Conservation (phyloP, 2,329 filamentous ascomycete species). For the Spiromastix sp. region DNA sequence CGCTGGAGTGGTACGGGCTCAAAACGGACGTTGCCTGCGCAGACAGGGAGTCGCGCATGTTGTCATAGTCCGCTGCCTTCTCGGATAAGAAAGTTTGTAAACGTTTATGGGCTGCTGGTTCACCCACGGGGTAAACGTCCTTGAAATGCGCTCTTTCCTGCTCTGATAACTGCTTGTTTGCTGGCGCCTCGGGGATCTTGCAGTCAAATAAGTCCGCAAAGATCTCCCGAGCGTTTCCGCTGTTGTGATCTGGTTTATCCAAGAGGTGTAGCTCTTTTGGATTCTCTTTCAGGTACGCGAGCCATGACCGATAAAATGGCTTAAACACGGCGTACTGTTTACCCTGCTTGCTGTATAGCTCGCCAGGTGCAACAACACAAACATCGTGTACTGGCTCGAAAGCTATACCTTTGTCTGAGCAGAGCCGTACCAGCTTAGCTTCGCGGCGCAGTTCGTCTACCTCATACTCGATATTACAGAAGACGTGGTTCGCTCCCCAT, state of each 20-base stretch:
- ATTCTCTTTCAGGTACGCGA: slow-evolving; percentile 60
- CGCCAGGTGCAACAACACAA: too few relatives aligned
- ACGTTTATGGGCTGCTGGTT: slow-evolving; percentile 57
- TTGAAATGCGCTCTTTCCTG: slow-evolving; percentile 50
- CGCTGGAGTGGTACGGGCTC: too few relatives aligned
- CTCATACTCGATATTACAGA: slow-evolving; percentile 81
- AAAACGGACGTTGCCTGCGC: too few relatives aligned
- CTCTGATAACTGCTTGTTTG: slow-evolving; percentile 49
- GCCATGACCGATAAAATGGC: slow-evolving; percentile 73
- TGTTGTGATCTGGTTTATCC: slow-evolving; percentile 49
- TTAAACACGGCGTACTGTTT: slow-evolving; percentile 79
- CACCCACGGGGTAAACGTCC: slow-evolving; percentile 62
- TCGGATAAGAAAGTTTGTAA: slow-evolving; percentile 61
- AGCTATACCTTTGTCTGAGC: slow-evolving; percentile 53
- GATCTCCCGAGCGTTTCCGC: slow-evolving; percentile 34
- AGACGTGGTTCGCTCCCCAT: slow-evolving; percentile 68
- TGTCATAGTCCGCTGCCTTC: too few relatives aligned
- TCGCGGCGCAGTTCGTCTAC: slow-evolving; percentile 81
- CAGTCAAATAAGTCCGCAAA: slow-evolving; percentile 50
- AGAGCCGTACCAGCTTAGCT: slow-evolving; percentile 50
- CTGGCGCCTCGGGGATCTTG: slow-evolving; percentile 51
- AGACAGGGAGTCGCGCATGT: too few relatives aligned
- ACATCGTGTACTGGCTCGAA: too few relatives aligned
- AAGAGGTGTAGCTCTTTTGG: slow-evolving; percentile 54
- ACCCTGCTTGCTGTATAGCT: too few relatives aligned